phyloP scores from a whole-genome alignment of 2,329 filamentous ascomycete species.

The Lasiodiplodia sp. region DNA sequence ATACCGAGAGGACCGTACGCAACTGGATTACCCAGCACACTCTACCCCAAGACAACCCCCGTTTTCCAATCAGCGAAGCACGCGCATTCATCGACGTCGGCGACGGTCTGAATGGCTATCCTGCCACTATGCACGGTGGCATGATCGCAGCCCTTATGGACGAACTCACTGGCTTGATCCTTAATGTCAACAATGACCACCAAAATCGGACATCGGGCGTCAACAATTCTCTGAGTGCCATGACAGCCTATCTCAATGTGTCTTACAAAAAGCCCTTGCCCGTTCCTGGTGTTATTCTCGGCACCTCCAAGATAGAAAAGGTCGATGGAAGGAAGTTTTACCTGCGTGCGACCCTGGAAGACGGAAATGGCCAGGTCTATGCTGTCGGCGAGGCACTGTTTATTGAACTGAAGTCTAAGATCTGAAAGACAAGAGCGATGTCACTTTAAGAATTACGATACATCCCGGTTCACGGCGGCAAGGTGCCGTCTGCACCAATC shows the following conservation, averaged over 20 bases:
- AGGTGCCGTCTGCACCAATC: not conserved
- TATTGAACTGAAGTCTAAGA: slow-evolving; percentile 36
- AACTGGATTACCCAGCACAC: slow-evolving; percentile 49
- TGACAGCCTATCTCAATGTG: slow-evolving; percentile 65
- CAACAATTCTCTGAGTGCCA: slow-evolving; percentile 30
- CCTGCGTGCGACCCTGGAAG: slow-evolving; percentile 57
- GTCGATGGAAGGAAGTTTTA: slow-evolving; percentile 64
- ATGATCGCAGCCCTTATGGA: slow-evolving; percentile 66
- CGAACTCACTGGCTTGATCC: slow-evolving; percentile 62
- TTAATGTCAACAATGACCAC: slow-evolving; percentile 52
- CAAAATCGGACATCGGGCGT: not conserved
- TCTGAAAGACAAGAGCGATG: not conserved
- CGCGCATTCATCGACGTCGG: slow-evolving; percentile 56
- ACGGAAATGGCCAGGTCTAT: slow-evolving; percentile 57
- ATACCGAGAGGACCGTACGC: slow-evolving; percentile 58
- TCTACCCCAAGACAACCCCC: slow-evolving; percentile 11
- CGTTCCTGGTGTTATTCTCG: slow-evolving; percentile 59
- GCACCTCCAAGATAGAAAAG: slow-evolving; percentile 54
- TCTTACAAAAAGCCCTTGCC: slow-evolving; percentile 61
- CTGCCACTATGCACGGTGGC: slow-evolving; percentile 64
- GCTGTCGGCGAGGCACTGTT: slow-evolving; percentile 64
- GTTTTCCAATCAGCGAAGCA: slow-evolving; percentile 44
- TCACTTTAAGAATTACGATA: not conserved
- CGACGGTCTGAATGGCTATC: slow-evolving; percentile 61
- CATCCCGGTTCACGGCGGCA: not conserved